Conservation (phyloP, 2,329 filamentous ascomycete species). For the Monilinia polystroma region DNA sequence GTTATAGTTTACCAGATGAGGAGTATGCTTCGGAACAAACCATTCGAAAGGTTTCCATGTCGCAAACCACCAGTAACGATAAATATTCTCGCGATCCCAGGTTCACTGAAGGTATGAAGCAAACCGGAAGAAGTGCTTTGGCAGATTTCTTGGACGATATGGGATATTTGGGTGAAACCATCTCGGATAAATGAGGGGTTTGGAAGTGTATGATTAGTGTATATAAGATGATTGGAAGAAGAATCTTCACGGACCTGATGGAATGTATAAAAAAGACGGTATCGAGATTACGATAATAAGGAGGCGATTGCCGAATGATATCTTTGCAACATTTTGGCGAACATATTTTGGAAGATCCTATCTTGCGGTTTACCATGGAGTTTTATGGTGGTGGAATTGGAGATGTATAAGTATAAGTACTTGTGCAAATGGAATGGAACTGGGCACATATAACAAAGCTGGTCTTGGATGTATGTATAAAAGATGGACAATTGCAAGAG, state of each 20-base stretch:
- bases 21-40: slow-evolving; percentile 31
- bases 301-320: background rate
- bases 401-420: background rate
- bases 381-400: background rate
- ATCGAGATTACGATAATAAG: background rate
- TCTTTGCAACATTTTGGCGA: background rate
- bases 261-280: background rate
- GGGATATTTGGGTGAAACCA: slow-evolving; percentile 50
- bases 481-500: too few species aligned
- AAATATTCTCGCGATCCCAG: slow-evolving; percentile 24
- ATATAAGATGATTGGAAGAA: background rate
- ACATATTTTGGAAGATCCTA: background rate
- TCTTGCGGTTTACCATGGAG: slow-evolving; percentile 11
- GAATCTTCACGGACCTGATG: background rate
- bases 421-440: background rate
- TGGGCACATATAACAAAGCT: too few species aligned
- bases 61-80: slow-evolving; percentile 20
- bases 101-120: background rate
- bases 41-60: slow-evolving; percentile 25
- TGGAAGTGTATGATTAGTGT: background rate
- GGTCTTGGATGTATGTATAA: too few species aligned
- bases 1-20: slow-evolving; percentile 33
- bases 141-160: slow-evolving; percentile 51
- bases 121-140: slow-evolving; percentile 41
- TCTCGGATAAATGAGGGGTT: slow-evolving; percentile 33